A percentile compares a stretch with the other conserved stretches of the same genome.
These are phyloP conservation scores for Aureobasidium sp. DNA, from an alignment of 2,329 filamentous ascomycete species.

Conservation along the genomic window DNA sequence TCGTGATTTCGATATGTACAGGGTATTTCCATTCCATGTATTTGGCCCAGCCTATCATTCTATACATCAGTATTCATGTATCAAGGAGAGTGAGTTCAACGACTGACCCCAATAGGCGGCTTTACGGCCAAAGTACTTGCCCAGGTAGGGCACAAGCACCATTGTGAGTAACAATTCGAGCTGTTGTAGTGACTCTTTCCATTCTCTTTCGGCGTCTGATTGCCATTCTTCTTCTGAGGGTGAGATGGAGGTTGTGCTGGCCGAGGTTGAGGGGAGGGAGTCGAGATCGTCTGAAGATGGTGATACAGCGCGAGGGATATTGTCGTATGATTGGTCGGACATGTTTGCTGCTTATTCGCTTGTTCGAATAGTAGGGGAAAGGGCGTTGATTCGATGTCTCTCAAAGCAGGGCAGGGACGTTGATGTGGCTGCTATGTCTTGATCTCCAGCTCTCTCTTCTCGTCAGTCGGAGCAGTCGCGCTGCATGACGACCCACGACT, in stretches of 20 bases:
- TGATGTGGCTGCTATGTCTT: background rate
- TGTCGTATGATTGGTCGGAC: conserved; percentile 38
- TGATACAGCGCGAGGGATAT: conserved; percentile 24
- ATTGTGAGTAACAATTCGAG: conserved; percentile 87
- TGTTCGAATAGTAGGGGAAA: background rate
- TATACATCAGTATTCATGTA: no score
- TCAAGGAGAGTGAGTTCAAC: no score
- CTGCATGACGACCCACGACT: background rate
- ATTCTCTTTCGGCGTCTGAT: conserved; percentile 87
- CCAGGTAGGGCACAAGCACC: conserved; percentile 86
- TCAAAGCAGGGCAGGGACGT: no score
- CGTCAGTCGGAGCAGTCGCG: background rate
- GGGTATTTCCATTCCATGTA: conserved; percentile 94
- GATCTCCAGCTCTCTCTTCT: background rate
- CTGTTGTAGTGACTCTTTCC: conserved; percentile 90
- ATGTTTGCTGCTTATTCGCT: conserved; percentile 14
- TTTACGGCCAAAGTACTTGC: conserved; percentile 90
- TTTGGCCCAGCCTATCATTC: conserved; percentile 66
- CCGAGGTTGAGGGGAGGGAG: conserved; percentile 43
- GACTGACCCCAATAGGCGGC: conserved; percentile 91
- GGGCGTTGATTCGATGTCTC: background rate
- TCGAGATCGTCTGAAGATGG: conserved; percentile 33
- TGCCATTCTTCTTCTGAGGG: conserved; percentile 44
- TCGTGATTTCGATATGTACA: conserved; percentile 58
- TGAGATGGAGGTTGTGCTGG: conserved; percentile 40